A percentile compares a stretch with the other conserved stretches of the same genome.
Evolutionary conservation across 2,329 filamentous ascomycete genomes (phyloP).

Genomic region (Pseudogymnoascus sp.): DNA sequence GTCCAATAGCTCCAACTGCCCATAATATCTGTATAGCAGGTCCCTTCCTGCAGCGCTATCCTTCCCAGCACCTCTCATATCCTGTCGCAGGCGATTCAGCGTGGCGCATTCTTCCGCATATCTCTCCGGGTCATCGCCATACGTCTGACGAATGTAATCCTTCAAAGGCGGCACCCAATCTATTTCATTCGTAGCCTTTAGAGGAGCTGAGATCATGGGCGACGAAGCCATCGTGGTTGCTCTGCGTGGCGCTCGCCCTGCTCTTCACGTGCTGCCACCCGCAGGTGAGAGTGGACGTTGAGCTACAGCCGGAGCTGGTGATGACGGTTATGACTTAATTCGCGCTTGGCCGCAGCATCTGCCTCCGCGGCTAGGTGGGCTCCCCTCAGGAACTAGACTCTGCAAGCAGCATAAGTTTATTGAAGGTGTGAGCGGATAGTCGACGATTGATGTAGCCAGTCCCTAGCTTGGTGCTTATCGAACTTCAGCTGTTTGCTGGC

Average conservation of each 20-base stretch:
- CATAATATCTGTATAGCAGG: slow-evolving; percentile 93
- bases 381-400: not conserved
- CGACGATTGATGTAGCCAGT: slow-evolving; percentile 2
- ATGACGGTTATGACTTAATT: slow-evolving; percentile 2
- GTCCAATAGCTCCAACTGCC: slow-evolving; percentile 90
- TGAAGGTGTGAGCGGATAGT: not conserved
- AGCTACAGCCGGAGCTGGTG: slow-evolving; percentile 5
- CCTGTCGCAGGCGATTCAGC: slow-evolving; percentile 89
- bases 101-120: slow-evolving; percentile 94
- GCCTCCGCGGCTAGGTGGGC: slow-evolving; percentile 7
- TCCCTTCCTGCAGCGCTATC: slow-evolving; percentile 92
- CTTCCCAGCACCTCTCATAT: slow-evolving; percentile 95
- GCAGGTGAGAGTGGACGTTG: slow-evolving; percentile 5
- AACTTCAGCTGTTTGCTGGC: slow-evolving; percentile 5
- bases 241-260: not conserved
- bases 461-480: slow-evolving; percentile 7
- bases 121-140: slow-evolving; percentile 92
- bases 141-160: slow-evolving; percentile 84
- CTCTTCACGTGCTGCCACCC: slow-evolving; percentile 1
- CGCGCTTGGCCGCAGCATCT: slow-evolving; percentile 6
- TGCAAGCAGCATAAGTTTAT: not conserved
- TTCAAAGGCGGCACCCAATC: slow-evolving; percentile 95
- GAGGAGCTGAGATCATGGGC: slow-evolving; percentile 84
- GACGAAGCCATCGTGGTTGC: slow-evolving; percentile 9
- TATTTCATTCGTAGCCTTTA: slow-evolving; percentile 94